phyloP scores from a whole-genome alignment of 352 stramenopile species.

The Peronospora belbahrii region DNA sequence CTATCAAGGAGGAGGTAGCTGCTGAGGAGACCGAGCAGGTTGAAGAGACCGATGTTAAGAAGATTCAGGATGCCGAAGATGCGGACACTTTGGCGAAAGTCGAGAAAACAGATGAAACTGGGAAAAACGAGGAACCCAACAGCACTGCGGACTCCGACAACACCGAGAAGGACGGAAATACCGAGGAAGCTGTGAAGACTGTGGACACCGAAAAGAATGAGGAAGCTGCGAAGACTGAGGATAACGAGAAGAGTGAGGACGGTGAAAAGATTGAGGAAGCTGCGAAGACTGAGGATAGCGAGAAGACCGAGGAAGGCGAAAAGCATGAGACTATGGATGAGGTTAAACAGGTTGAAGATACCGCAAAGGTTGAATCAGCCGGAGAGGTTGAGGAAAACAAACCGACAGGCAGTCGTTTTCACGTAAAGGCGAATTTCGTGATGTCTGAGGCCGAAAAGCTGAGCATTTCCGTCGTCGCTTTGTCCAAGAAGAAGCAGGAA shows the following conservation, averaged over 20 bases:
- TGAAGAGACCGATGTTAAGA: too few species aligned
- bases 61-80: too few species aligned
- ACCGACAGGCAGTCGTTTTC: constrained; percentile 40
- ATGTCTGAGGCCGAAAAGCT: constrained; percentile 75
- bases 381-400: constrained; percentile 24
- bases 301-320: constrained; percentile 7
- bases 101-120: too few species aligned
- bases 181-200: too few species aligned
- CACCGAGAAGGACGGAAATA: too few species aligned
- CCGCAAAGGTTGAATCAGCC: constrained; percentile 6
- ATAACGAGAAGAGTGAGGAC: constrained; percentile 4
- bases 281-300: constrained; percentile 4
- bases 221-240: constrained; percentile 3
- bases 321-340: constrained; percentile 10
- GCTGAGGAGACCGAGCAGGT: constrained; percentile 13
- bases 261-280: constrained; percentile 6
- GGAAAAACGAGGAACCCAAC: too few species aligned
- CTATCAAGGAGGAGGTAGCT: constrained; percentile 13
- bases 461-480: constrained; percentile 53
- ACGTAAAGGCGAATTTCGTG: constrained; percentile 58
- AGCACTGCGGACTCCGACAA: too few species aligned
- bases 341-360: constrained; percentile 9
- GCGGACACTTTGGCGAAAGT: too few species aligned
- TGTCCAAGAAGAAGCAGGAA: constrained; percentile 81
- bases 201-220: constrained; percentile 10